Conservation (phyloP, 176 grass and related monocot species). For the Aegilops umbellulata region DNA sequence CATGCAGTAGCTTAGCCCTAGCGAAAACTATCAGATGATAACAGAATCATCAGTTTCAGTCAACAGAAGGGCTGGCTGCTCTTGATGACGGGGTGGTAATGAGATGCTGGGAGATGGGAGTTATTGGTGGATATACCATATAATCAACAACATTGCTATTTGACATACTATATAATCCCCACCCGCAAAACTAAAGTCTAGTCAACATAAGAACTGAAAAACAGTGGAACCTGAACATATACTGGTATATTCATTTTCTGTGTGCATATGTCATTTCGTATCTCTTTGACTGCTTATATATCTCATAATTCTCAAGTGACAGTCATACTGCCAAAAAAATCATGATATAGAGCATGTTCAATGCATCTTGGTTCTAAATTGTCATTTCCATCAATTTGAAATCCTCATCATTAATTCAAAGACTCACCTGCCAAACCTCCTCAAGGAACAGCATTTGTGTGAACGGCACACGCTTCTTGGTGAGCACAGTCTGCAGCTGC, state of each 20-base stretch:
- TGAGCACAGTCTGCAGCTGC: conserved; percentile 92
- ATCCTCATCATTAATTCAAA: neutral
- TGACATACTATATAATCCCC: neutral
- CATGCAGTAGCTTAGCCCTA: neutral
- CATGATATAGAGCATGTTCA: neutral
- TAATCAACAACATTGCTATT: no score
- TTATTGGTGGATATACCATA: no score
- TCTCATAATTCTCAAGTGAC: neutral
- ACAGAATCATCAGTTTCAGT: neutral
- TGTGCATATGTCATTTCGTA: neutral
- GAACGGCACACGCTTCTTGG: conserved; percentile 92
- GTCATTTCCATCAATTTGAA: neutral
- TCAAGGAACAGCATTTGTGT: conserved; percentile 94
- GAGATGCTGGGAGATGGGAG: no score
- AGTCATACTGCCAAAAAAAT: neutral
- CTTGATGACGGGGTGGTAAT: no score
- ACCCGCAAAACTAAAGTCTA: neutral
- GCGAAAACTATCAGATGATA: neutral
- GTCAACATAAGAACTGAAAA: neutral
- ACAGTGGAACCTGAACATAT: neutral
- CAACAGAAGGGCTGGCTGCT: neutral
- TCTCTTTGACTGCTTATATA: neutral
- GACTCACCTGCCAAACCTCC: conserved; percentile 96
- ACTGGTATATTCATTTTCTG: neutral
- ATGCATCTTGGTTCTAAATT: neutral